Evolutionary conservation across 805 yeast species (phyloP).

Genomic region (Candida ovalis): DNA sequence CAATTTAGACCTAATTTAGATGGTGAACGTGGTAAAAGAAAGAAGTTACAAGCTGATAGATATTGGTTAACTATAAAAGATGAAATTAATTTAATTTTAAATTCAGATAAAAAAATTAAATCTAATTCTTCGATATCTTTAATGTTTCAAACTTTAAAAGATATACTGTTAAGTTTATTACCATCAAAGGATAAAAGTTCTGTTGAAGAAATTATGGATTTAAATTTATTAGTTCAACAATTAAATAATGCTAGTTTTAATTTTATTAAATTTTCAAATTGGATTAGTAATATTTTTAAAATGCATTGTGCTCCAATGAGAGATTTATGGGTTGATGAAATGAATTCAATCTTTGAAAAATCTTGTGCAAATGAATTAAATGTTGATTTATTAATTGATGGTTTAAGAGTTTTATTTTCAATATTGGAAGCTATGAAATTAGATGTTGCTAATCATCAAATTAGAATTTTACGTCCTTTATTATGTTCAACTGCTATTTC

Average conservation of each 20-base stretch:
- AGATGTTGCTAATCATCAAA: conserved; percentile 94
- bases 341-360: conserved; percentile 56
- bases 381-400: conserved; percentile 57
- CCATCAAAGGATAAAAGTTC: conserved; percentile 71
- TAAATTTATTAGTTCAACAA: conserved; percentile 74
- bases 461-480: conserved; percentile 78
- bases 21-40: conserved; percentile 83
- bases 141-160: conserved; percentile 73
- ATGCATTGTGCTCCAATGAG: conserved; percentile 96
- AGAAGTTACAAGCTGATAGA: conserved; percentile 69
- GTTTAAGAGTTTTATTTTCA: conserved; percentile 71
- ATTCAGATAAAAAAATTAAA: conserved; percentile 11
- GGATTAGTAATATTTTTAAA: conserved; percentile 77
- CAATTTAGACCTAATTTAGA: conserved; percentile 90
- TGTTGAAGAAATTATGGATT: conserved; percentile 71
- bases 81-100: conserved; percentile 50
- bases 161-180: conserved; percentile 66
- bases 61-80: conserved; percentile 77
- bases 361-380: conserved; percentile 30
- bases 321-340: conserved; percentile 82
- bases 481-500: conserved; percentile 83
- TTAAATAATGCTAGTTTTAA: conserved; percentile 66
- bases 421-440: conserved; percentile 91
- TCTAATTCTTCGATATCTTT: conserved; percentile 46
- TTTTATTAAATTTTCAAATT: conserved; percentile 62